phyloP scores from a whole-genome alignment of 2,329 filamentous ascomycete species.

The Aspergillus candidus region DNA sequence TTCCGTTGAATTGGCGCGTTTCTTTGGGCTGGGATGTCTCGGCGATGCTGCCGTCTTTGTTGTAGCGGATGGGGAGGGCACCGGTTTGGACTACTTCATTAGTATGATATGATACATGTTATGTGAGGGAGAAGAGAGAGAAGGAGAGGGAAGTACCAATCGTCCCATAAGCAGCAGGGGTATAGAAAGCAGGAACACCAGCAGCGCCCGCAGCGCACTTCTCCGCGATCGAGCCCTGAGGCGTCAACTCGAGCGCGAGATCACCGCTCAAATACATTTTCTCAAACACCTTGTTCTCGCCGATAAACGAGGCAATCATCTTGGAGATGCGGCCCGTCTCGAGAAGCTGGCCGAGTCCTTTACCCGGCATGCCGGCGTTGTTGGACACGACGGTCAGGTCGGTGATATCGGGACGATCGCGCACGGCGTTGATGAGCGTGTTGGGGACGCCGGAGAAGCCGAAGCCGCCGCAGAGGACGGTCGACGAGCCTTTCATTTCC shows the following conservation, averaged over 20 bases:
- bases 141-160: constrained; percentile 41
- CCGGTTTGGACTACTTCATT: constrained; percentile 40
- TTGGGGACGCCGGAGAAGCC: constrained; percentile 59
- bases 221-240: constrained; percentile 84
- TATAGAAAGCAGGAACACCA: constrained; percentile 83
- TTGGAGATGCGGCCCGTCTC: constrained; percentile 66
- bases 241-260: constrained; percentile 80
- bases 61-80: constrained; percentile 62
- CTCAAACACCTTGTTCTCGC: constrained; percentile 81
- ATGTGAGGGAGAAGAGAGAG: constrained; percentile 40
- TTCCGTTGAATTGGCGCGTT: constrained; percentile 66
- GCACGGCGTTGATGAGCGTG: constrained; percentile 57
- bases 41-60: constrained; percentile 76
- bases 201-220: constrained; percentile 77
- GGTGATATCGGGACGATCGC: constrained; percentile 50
- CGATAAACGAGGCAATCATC: constrained; percentile 70
- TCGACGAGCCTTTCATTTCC: constrained; percentile 65
- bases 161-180: constrained; percentile 71
- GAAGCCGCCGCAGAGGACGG: constrained; percentile 69
- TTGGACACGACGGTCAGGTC: constrained; percentile 75
- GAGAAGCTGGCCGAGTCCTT: constrained; percentile 67
- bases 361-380: constrained; percentile 67
- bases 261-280: constrained; percentile 79
- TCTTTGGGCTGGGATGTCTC: constrained; percentile 63
- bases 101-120: not conserved